Base-by-base conservation (phyloP, 164 flowering plant species). In the Cinnamomum chago region DNA sequence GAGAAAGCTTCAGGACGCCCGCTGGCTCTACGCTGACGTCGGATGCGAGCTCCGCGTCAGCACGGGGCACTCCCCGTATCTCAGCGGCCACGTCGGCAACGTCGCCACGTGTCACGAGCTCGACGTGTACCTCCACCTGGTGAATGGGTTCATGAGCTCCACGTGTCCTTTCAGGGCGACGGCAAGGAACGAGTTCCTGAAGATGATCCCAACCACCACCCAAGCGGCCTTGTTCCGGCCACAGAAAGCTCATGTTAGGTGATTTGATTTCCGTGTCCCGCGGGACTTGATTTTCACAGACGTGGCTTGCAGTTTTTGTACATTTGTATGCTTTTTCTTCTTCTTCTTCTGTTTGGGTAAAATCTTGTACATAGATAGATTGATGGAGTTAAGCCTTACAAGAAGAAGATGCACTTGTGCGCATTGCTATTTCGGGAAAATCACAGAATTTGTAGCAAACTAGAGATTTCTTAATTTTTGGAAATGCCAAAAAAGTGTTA, bases 61-160 rank as follows among this genome's bases (percentile, higher is more conserved):
- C 77, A 55, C 62, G 17, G 10, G 23, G 10, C 68, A 73, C 68
- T 73, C 68, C 22, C 75, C 75, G 5, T 64, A 62, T 10, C 71
- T 67, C 20, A 58, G 50, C 35, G 15, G 50, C 27, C 74, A 50
- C 40, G 69, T 50, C 17, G 33, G 70, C n/a, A 62, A 81, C 33
- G 70, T 86, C 0, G 88, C 85, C 75, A 80, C 84, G 67, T 84
- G 89, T 77, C 91, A 86, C 62, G 89, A 88, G 28, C 81, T 86
- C 9, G 84, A 79, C 76, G 84, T 88, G 17, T 88, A 88, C 72
- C 73, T 88, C 2, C 79, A 84, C 25, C 75, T 88, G 67, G 87
- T 88, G n/a, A 81, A 82, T 60, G 85, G 82, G 13, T 81, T 82
- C 27, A 79, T 80, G 67, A 81, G 88, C 71, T 82, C 88, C 18